phyloP scores from a whole-genome alignment of 345 rosid genomes.

The Adansonia digitata region DNA sequence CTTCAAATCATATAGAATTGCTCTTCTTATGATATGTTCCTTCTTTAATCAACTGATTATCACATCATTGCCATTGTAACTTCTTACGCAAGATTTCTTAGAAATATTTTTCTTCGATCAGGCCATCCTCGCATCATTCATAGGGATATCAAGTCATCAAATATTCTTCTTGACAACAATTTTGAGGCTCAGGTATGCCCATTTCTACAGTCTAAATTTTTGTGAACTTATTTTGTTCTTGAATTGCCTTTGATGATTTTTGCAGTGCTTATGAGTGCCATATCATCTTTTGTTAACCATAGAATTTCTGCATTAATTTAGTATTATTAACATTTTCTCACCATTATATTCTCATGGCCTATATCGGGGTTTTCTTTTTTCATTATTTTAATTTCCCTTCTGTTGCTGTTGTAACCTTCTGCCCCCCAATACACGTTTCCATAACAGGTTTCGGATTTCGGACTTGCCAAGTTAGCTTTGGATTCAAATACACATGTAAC shows the following conservation, averaged over 20 bases:
- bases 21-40: neutral
- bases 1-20: neutral
- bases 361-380: neutral
- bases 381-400: constrained; percentile 1
- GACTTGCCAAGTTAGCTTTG: constrained; percentile 86
- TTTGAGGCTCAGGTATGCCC: constrained; percentile 82
- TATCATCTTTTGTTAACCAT: neutral
- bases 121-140: constrained; percentile 99
- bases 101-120: constrained; percentile 22
- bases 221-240: constrained; percentile 5
- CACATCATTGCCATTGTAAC: neutral
- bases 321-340: neutral
- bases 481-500: constrained; percentile 86
- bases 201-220: constrained; percentile 11
- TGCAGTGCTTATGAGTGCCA: constrained; percentile 9
- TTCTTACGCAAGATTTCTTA: constrained; percentile 5
- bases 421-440: constrained; percentile 2
- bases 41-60: neutral
- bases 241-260: constrained; percentile 6
- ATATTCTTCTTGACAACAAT: constrained; percentile 79
- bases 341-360: neutral
- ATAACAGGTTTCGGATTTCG: constrained; percentile 86
- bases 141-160: constrained; percentile 95
- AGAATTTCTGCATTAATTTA: neutral
- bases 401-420: neutral